phyloP scores from a whole-genome alignment of 257 asterid species.

The Solanum microdontum region DNA sequence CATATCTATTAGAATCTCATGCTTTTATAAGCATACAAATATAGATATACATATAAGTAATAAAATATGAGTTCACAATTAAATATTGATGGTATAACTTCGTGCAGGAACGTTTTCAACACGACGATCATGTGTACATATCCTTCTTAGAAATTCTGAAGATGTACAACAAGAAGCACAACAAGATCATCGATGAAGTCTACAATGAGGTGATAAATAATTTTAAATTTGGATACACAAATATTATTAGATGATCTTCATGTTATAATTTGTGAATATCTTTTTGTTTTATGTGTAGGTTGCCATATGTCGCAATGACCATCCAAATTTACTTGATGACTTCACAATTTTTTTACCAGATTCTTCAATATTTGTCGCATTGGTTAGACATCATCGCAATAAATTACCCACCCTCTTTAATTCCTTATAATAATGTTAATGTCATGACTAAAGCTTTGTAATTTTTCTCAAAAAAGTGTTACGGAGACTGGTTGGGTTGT shows the following conservation, averaged over 20 bases:
- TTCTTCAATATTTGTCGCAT: too few relatives aligned
- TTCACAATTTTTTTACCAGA: too few relatives aligned
- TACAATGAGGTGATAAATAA: constrained; percentile 54
- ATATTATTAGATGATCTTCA: neutral
- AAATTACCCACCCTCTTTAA: neutral
- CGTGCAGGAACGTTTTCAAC: constrained; percentile 38
- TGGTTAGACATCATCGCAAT: too few relatives aligned
- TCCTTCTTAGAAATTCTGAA: constrained; percentile 86
- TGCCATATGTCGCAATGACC: constrained; percentile 14
- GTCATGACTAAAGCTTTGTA: neutral
- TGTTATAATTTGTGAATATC: neutral
- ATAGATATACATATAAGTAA: too few relatives aligned
- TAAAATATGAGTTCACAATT: neutral
- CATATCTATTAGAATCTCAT: neutral
- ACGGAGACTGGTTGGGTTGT: neutral
- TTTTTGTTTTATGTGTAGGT: constrained; percentile 33
- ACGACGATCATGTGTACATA: constrained; percentile 72
- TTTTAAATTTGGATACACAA: neutral
- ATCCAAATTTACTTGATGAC: too few relatives aligned
- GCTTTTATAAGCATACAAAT: neutral
- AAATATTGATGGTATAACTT: neutral
- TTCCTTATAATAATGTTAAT: neutral
- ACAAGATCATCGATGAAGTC: constrained; percentile 74
- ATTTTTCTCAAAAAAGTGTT: neutral
- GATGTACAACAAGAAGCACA: constrained; percentile 86